Conservation (phyloP, 768 basidiomycete species). For the Mycena galopus region DNA sequence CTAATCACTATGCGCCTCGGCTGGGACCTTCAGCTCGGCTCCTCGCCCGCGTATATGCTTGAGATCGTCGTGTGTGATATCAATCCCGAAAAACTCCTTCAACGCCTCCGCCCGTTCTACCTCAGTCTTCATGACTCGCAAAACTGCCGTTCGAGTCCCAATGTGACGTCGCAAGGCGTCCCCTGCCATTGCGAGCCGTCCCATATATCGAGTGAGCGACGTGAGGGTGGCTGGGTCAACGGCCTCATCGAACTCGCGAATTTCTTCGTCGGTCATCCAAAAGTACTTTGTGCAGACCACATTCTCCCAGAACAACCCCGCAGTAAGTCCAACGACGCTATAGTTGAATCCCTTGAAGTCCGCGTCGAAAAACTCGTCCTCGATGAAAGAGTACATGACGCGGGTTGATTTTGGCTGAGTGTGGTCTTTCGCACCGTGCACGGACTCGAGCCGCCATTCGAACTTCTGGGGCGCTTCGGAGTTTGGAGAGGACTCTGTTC, state of each 20-base stretch:
- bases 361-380: constrained; percentile 40
- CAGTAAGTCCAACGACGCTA: constrained; percentile 15
- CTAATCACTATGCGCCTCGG: too few relatives aligned
- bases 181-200: constrained; percentile 28
- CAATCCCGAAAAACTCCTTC: constrained; percentile 27
- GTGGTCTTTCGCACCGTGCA: constrained; percentile 10
- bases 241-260: constrained; percentile 9
- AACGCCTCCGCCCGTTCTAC: constrained; percentile 29
- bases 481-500: constrained; percentile 23
- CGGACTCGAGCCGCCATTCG: constrained; percentile 38
- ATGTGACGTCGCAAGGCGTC: constrained; percentile 26
- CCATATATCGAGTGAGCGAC: constrained; percentile 27
- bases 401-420: constrained; percentile 16
- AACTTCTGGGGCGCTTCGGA: constrained; percentile 15
- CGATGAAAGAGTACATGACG: constrained; percentile 40
- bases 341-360: constrained; percentile 32
- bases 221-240: constrained; percentile 6
- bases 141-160: constrained; percentile 19
- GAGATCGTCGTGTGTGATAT: constrained; percentile 17
- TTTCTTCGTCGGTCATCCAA: constrained; percentile 33
- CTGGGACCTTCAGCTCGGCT: constrained; percentile 27
- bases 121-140: constrained; percentile 27
- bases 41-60: constrained; percentile 20
- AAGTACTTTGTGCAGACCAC: constrained; percentile 32
- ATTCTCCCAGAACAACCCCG: constrained; percentile 33